Evolutionary conservation across 176 grass and related monocot species (phyloP).

Genomic region (Saccharum officinarum): DNA sequence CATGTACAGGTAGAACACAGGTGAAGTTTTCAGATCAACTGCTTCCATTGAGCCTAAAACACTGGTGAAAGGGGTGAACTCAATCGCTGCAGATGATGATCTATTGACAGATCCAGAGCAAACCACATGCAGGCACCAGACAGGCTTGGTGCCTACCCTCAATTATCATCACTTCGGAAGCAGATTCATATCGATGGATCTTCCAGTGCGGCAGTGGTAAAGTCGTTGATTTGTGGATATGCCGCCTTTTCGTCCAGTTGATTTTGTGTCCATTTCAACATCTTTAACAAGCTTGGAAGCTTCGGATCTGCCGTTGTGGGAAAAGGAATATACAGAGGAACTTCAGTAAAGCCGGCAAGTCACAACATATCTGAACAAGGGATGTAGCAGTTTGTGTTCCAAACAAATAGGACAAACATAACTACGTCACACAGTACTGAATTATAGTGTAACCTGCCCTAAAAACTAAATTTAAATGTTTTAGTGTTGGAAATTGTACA

Average conservation of each 20-base stretch:
- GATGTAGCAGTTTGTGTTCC: not conserved
- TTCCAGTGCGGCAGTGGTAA: conserved; percentile 64
- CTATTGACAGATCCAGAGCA: conserved; percentile 17
- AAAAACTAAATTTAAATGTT: not conserved
- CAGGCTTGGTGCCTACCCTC: conserved; percentile 11
- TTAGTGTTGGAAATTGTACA: not conserved
- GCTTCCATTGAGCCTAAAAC: conserved; percentile 17
- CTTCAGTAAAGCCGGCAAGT: not conserved
- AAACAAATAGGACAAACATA: not conserved
- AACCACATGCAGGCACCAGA: not conserved
- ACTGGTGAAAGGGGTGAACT: conserved; percentile 18
- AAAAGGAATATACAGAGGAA: conserved; percentile 10
- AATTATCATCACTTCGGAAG: not conserved
- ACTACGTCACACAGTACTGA: not conserved
- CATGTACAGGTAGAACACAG: conserved; percentile 36
- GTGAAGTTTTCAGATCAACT: conserved; percentile 7
- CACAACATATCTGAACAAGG: not conserved
- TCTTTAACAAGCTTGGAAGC: conserved; percentile 91
- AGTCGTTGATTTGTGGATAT: conserved; percentile 77
- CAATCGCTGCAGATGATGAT: not conserved
- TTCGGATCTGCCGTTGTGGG: conserved; percentile 66
- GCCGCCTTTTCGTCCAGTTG: conserved; percentile 82
- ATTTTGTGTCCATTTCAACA: conserved; percentile 90
- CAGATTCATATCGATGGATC: conserved; percentile 63
- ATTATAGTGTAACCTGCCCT: not conserved